A percentile compares a stretch with the other conserved stretches of the same genome.
These are phyloP conservation scores for Acer negundo DNA, from an alignment of 345 rosid genomes.

Conservation along the genomic window DNA sequence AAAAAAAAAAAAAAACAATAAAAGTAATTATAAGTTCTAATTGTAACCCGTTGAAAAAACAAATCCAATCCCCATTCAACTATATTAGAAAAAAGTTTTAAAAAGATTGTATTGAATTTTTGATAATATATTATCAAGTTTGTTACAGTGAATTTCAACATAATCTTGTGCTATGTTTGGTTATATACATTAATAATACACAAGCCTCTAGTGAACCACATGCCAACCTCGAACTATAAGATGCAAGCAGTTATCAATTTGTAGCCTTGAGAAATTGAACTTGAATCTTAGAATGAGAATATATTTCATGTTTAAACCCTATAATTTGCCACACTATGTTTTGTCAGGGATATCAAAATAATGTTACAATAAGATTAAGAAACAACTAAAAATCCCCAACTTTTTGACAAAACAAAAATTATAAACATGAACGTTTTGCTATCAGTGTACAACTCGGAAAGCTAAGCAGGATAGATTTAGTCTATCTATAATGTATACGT, in stretches of 20 bases:
- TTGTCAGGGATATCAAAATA: background rate
- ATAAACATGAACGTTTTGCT: background rate
- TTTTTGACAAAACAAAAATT: background rate
- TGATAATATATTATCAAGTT: background rate
- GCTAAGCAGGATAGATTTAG: background rate
- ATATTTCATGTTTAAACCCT: background rate
- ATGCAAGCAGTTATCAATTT: background rate
- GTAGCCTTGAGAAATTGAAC: background rate
- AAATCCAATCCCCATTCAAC: background rate
- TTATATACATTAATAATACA: background rate
- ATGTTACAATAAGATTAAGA: background rate
- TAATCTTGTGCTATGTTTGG: background rate
- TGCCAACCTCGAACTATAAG: constrained; percentile 1
- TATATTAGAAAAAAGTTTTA: background rate
- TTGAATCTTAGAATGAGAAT: background rate
- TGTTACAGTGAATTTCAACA: background rate
- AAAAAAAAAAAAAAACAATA: constrained; percentile 8
- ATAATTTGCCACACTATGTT: background rate
- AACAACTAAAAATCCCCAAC: background rate
- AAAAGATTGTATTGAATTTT: background rate
- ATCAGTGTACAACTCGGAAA: background rate
- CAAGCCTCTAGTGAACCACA: background rate
- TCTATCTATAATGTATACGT: background rate
- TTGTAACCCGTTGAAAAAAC: background rate
- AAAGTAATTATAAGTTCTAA: constrained; percentile 1